Evolutionary conservation across 1,284 basidiomycete genomes (phyloP).

Genomic region (Xerocomus nothofagi): DNA sequence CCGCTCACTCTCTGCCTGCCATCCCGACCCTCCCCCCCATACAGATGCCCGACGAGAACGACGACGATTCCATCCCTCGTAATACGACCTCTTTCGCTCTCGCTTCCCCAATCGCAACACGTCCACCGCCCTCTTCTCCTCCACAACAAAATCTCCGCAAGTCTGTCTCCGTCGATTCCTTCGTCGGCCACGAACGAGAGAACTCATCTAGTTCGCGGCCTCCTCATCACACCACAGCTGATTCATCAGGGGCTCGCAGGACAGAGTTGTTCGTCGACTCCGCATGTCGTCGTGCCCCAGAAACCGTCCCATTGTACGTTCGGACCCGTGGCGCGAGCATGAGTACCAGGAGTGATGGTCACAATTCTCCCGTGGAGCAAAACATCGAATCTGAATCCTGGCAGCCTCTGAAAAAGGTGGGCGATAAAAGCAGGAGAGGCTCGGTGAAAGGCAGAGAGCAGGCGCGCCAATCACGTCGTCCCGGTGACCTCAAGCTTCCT

Average conservation of each 20-base stretch:
- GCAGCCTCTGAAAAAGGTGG: slow-evolving; percentile 31
- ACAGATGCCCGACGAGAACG: slow-evolving; percentile 39
- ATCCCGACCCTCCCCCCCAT: slow-evolving; percentile 49
- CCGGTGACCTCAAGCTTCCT: slow-evolving; percentile 40
- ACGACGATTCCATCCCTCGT: slow-evolving; percentile 30
- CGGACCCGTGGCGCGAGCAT: slow-evolving; percentile 57
- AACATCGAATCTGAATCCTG: slow-evolving; percentile 30
- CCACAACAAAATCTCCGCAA: slow-evolving; percentile 52
- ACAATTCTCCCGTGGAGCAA: slow-evolving; percentile 28
- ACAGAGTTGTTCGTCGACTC: slow-evolving; percentile 26
- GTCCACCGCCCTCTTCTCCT: slow-evolving; percentile 15
- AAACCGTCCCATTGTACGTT: slow-evolving; percentile 38
- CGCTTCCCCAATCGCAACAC: slow-evolving; percentile 26
- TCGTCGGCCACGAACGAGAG: slow-evolving; percentile 50
- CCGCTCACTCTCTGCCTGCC: slow-evolving; percentile 36
- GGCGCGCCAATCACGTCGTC: slow-evolving; percentile 29
- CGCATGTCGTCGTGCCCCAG: slow-evolving; percentile 31
- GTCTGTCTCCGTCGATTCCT: slow-evolving; percentile 74
- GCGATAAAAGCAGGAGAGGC: slow-evolving; percentile 35
- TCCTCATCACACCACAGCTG: slow-evolving; percentile 29
- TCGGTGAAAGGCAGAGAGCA: slow-evolving; percentile 36
- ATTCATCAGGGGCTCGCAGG: slow-evolving; percentile 20
- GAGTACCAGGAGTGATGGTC: slow-evolving; percentile 40
- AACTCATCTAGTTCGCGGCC: slow-evolving; percentile 36
- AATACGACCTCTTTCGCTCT: slow-evolving; percentile 36